Conservation (phyloP, 225 moss, liverwort and hornwort genomes). For the Anthoceros angustus region DNA sequence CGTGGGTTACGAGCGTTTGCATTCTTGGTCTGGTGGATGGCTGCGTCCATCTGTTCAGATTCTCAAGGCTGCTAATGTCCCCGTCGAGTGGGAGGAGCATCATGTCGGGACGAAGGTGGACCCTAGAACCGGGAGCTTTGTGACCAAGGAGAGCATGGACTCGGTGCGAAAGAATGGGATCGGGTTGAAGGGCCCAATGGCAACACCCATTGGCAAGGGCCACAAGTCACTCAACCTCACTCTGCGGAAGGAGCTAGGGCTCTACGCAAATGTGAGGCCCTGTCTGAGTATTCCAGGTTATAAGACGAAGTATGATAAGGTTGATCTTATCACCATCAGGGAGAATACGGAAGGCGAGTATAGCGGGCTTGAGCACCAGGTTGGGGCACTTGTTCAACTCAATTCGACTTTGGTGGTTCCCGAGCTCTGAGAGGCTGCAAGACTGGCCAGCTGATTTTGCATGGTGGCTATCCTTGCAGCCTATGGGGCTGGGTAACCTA, state of each 20-base stretch:
- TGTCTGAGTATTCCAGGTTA: slow-evolving; percentile 94
- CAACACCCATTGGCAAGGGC: slow-evolving; percentile 96
- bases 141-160: slow-evolving; percentile 99
- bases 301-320: slow-evolving; percentile 85
- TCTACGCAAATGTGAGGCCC: slow-evolving; percentile 21
- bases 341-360: slow-evolving; percentile 99
- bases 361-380: slow-evolving; percentile 98
- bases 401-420: too few relatives aligned
- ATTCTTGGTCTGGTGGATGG: not conserved
- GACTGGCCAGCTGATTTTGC: too few relatives aligned
- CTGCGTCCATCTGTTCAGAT: slow-evolving; percentile 29
- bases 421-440: too few relatives aligned
- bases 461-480: too few relatives aligned
- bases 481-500: too few relatives aligned
- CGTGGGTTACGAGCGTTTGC: too few relatives aligned
- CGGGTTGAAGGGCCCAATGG: slow-evolving; percentile 95
- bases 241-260: slow-evolving; percentile 73
- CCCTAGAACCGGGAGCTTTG: slow-evolving; percentile 77
- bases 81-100: slow-evolving; percentile 87
- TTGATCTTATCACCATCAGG: slow-evolving; percentile 83
- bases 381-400: slow-evolving; percentile 9
- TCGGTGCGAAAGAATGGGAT: slow-evolving; percentile 79
- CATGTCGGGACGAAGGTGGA: slow-evolving; percentile 43
- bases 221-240: slow-evolving; percentile 81
- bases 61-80: slow-evolving; percentile 65